Evolutionary conservation across 805 yeast genomes (phyloP).

Genomic region (Saccharomycopsis vini): DNA sequence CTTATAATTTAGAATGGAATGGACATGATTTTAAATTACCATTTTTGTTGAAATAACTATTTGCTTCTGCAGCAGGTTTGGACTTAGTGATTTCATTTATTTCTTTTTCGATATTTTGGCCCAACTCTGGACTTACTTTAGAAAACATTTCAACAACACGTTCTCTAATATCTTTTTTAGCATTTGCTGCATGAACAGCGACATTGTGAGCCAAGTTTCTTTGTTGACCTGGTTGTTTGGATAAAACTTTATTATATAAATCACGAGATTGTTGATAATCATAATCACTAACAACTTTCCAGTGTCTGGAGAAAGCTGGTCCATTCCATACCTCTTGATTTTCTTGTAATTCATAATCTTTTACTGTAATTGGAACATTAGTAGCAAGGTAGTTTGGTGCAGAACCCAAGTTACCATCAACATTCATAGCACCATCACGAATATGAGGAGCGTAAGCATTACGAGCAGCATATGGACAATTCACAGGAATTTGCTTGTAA

Average conservation of each 20-base stretch:
- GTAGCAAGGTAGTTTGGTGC: slow-evolving; percentile 68
- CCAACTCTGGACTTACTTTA: slow-evolving; percentile 63
- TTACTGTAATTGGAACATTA: slow-evolving; percentile 36
- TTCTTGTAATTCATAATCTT: slow-evolving; percentile 41
- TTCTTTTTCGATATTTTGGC: slow-evolving; percentile 58
- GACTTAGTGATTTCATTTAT: slow-evolving; percentile 43
- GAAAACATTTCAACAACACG: slow-evolving; percentile 67
- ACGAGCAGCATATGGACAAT: slow-evolving; percentile 60
- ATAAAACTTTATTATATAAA: slow-evolving; percentile 66
- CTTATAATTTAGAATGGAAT: no score
- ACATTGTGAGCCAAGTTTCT: slow-evolving; percentile 75
- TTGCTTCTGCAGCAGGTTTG: slow-evolving; percentile 10
- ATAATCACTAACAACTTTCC: slow-evolving; percentile 59
- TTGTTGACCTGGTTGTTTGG: slow-evolving; percentile 75
- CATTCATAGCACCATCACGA: slow-evolving; percentile 75
- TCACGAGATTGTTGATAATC: slow-evolving; percentile 74
- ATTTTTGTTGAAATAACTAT: slow-evolving; percentile 14
- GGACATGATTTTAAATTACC: slow-evolving; percentile 14
- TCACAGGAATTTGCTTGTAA: slow-evolving; percentile 81
- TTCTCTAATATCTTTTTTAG: slow-evolving; percentile 70
- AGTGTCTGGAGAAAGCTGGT: slow-evolving; percentile 77
- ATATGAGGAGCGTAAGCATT: slow-evolving; percentile 54
- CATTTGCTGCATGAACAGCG: slow-evolving; percentile 61
- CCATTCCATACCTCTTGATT: slow-evolving; percentile 79
- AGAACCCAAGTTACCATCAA: slow-evolving; percentile 63